phyloP scores from a whole-genome alignment of 2,329 filamentous ascomycete genomes.

The Calonectria henricotiae region DNA sequence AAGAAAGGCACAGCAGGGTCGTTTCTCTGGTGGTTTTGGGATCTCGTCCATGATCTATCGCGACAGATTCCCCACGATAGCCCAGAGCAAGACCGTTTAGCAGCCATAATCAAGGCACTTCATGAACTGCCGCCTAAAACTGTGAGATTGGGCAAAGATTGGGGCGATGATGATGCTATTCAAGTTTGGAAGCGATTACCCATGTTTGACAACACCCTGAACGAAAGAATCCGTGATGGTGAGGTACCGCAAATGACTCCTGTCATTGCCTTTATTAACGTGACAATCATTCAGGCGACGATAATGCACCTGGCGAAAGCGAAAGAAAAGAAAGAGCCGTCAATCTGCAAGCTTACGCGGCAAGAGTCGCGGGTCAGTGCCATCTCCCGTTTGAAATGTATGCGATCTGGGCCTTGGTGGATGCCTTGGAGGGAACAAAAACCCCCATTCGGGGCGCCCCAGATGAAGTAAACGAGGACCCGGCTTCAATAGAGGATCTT shows the following conservation, averaged over 20 bases:
- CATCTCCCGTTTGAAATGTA: conserved; percentile 28
- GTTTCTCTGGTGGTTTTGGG: conserved; percentile 50
- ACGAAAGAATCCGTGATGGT: conserved; percentile 29
- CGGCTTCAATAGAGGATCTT: conserved; percentile 19
- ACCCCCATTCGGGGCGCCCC: conserved; percentile 37
- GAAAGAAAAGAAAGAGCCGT: conserved; percentile 25
- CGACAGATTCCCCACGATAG: conserved; percentile 45
- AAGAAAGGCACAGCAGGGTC: conserved; percentile 15
- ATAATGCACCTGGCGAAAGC: neutral
- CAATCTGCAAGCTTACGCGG: conserved; percentile 35
- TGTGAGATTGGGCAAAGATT: conserved; percentile 10
- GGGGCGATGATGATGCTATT: conserved; percentile 16
- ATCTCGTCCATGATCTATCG: conserved; percentile 45
- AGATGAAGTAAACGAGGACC: conserved; percentile 39
- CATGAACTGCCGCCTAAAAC: conserved; percentile 23
- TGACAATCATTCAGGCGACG: conserved; percentile 3
- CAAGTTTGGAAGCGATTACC: conserved; percentile 31
- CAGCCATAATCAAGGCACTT: conserved; percentile 31
- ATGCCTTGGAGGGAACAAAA: conserved; percentile 41
- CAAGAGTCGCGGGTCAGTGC: conserved; percentile 31
- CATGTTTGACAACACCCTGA: conserved; percentile 31
- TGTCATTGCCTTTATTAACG: neutral
- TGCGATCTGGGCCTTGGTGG: conserved; percentile 41
- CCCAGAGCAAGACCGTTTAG: conserved; percentile 39
- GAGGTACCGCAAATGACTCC: too few species aligned